A percentile compares a stretch with the other conserved stretches of the same genome.
Conservation (phyloP, 495 filamentous ascomycete species). For the Viridothelium virens region DNA sequence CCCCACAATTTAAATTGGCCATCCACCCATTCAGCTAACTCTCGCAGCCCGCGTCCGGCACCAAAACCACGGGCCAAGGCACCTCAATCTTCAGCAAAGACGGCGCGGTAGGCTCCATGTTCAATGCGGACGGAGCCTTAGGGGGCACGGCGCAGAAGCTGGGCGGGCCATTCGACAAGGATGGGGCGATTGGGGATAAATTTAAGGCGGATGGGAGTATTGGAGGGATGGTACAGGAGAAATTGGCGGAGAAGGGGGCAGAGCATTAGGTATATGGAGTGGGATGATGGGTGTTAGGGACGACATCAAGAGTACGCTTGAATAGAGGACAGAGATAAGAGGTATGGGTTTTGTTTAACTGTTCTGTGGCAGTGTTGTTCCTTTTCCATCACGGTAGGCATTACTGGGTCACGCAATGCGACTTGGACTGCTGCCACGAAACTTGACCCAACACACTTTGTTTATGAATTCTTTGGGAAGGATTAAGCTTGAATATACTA, state of each 20-base stretch:
- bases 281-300: background rate
- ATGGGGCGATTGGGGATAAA: conserved; percentile 40
- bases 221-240: conserved; percentile 40
- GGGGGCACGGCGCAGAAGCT: conserved; percentile 45
- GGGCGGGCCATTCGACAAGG: conserved; percentile 47
- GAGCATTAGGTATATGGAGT: conserved; percentile 2
- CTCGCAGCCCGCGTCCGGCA: conserved; percentile 16
- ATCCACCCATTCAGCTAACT: conserved; percentile 1
- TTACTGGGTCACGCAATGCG: background rate
- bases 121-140: conserved; percentile 42
- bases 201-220: conserved; percentile 37
- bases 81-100: conserved; percentile 15
- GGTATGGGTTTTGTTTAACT: background rate
- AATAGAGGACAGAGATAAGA: background rate
- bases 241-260: conserved; percentile 28
- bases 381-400: background rate
- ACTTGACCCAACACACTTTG: background rate
- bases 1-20: background rate
- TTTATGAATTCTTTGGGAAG: background rate
- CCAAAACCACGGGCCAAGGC: conserved; percentile 19
- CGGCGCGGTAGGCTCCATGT: conserved; percentile 17
- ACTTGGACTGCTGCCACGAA: background rate
- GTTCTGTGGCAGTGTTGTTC: background rate
- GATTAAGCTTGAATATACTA: background rate
- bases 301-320: background rate